A percentile compares a stretch with the other conserved stretches of the same genome.
These are phyloP conservation scores for Auricularia auricula-judae DNA, from an alignment of 768 basidiomycete genomes.

Conservation along the genomic window DNA sequence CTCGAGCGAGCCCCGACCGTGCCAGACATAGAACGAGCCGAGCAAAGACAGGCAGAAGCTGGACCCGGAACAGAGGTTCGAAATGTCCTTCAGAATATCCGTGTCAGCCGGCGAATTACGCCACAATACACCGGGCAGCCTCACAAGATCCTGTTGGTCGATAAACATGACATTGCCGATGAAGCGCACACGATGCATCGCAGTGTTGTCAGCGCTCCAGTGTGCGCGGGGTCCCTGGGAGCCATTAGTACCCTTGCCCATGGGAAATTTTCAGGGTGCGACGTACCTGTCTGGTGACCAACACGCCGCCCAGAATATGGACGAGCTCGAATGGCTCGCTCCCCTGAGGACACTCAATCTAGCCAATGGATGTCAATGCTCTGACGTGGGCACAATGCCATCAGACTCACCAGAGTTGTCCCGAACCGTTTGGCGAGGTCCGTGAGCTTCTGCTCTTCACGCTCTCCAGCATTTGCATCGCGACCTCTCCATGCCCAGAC, in stretches of 20 bases:
- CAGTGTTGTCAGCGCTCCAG: slow-evolving; percentile 71
- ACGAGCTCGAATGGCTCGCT: slow-evolving; percentile 57
- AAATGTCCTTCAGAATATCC: slow-evolving; percentile 14
- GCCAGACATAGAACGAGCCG: slow-evolving; percentile 67
- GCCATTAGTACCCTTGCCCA: neutral
- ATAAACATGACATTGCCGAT: slow-evolving; percentile 40
- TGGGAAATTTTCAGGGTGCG: neutral
- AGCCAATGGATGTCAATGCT: neutral
- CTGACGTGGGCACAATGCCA: neutral
- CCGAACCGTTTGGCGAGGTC: slow-evolving; percentile 69
- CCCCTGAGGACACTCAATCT: slow-evolving; percentile 33
- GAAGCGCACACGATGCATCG: slow-evolving; percentile 66
- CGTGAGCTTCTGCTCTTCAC: slow-evolving; percentile 53
- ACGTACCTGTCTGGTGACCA: slow-evolving; percentile 66
- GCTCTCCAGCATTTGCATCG: slow-evolving; percentile 38
- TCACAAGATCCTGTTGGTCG: slow-evolving; percentile 64
- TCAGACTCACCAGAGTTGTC: slow-evolving; percentile 41
- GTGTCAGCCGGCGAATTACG: slow-evolving; percentile 4
- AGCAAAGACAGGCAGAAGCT: slow-evolving; percentile 69
- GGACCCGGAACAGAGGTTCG: slow-evolving; percentile 74
- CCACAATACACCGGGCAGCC: slow-evolving; percentile 10
- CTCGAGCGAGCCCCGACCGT: slow-evolving; percentile 57
- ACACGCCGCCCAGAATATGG: slow-evolving; percentile 49
- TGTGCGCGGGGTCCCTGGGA: slow-evolving; percentile 55
- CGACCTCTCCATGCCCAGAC: slow-evolving; percentile 75